These are phyloP conservation scores for Epichloe elymi DNA, from an alignment of 2,329 filamentous ascomycete species.

Conservation along the genomic window DNA sequence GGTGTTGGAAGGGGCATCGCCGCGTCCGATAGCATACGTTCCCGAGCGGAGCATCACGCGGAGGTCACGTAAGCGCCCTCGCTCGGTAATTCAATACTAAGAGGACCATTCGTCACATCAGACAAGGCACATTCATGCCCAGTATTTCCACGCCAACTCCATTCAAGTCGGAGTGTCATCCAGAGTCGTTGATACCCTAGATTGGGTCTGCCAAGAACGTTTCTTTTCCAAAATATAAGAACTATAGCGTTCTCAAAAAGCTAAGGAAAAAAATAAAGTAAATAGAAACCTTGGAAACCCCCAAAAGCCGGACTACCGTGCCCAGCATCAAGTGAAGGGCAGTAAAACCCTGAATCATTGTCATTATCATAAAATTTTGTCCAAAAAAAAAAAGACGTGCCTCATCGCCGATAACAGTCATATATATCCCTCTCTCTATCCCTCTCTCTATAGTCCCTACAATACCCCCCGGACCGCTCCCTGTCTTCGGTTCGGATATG, in stretches of 20 bases:
- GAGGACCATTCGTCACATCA: background rate
- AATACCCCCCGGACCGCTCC: conserved; percentile 19
- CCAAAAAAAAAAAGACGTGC: background rate
- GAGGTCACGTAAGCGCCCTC: background rate
- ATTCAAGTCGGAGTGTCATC: too few relatives aligned
- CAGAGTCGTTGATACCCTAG: too few relatives aligned
- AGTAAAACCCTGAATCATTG: too few relatives aligned
- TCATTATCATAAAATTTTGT: background rate
- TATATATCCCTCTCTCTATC: background rate
- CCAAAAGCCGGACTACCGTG: too few relatives aligned
- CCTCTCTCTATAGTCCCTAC: conserved; percentile 8
- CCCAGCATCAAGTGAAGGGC: too few relatives aligned
- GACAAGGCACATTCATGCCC: background rate
- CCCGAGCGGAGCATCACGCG: background rate
- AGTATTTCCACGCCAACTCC: too few relatives aligned
- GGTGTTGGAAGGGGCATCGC: background rate
- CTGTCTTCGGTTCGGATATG: conserved; percentile 21
- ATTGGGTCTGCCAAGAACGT: too few relatives aligned
- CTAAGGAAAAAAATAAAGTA: too few relatives aligned
- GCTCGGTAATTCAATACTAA: background rate
- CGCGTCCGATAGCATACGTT: background rate
- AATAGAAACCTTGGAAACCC: too few relatives aligned
- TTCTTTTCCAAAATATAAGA: too few relatives aligned
- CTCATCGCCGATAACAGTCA: conserved; percentile 4
- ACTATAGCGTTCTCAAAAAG: too few relatives aligned